Percentiles rank a stretch among this genome's conserved stretches.
phyloP scores from a whole-genome alignment of 257 asterid species.

The Parsonsia alboflavescens region DNA sequence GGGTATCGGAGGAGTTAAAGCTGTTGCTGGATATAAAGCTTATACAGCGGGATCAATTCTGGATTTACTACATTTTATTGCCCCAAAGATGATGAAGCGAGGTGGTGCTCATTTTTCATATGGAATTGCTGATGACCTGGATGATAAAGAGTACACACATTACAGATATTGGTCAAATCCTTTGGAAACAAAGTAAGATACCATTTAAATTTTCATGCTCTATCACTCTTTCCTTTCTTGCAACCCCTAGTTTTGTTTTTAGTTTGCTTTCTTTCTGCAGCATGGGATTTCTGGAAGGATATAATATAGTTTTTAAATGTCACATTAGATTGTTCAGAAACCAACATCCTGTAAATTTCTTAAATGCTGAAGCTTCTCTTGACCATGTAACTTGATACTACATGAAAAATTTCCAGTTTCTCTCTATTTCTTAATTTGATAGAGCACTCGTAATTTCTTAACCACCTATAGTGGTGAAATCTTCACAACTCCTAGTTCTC shows the following conservation, averaged over 20 bases:
- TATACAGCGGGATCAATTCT: slow-evolving; percentile 49
- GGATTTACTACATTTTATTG: slow-evolving; percentile 69
- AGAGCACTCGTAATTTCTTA: not conserved
- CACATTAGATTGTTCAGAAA: not conserved
- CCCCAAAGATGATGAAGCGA: slow-evolving; percentile 91
- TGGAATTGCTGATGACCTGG: slow-evolving; percentile 68
- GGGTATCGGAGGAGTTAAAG: slow-evolving; percentile 64
- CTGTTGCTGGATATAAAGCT: slow-evolving; percentile 58
- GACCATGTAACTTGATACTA: too few species aligned
- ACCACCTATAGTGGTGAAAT: not conserved
- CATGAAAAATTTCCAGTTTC: not conserved
- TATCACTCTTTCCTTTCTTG: not conserved
- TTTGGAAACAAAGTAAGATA: slow-evolving; percentile 69
- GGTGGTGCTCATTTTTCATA: slow-evolving; percentile 73
- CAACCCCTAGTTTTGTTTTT: not conserved
- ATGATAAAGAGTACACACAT: slow-evolving; percentile 52
- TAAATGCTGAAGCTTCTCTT: not conserved
- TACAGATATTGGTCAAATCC: slow-evolving; percentile 90
- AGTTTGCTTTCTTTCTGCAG: not conserved
- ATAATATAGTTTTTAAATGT: not conserved
- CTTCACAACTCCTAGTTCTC: not conserved
- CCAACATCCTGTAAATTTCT: not conserved
- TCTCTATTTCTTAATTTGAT: not conserved
- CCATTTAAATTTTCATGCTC: not conserved
- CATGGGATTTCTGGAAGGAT: not conserved